phyloP scores from a whole-genome alignment of 345 rosid genomes.

The Eutrema japonicum region DNA sequence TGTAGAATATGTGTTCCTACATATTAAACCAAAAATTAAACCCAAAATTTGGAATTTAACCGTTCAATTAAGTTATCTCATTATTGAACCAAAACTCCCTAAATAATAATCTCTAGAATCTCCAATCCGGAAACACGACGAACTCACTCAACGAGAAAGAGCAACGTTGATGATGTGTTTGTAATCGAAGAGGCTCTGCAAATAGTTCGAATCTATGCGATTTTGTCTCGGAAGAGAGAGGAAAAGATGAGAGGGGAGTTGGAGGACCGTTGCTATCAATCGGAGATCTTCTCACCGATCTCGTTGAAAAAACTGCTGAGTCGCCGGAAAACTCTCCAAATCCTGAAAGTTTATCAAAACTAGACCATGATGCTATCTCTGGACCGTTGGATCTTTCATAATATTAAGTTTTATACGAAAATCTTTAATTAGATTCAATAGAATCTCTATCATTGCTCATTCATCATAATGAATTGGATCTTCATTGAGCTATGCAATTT shows the following conservation, averaged over 20 bases:
- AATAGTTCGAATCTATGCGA: too few relatives aligned
- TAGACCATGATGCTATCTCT: conserved; percentile 21
- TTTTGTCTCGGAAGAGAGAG: not conserved
- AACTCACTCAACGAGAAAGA: too few relatives aligned
- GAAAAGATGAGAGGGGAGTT: conserved; percentile 68
- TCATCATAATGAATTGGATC: not conserved
- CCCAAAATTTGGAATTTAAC: too few relatives aligned
- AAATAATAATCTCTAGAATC: too few relatives aligned
- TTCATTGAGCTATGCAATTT: not conserved
- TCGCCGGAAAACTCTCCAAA: conserved; percentile 22
- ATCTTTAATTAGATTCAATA: not conserved
- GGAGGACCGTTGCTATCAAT: conserved; percentile 85
- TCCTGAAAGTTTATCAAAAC: conserved; percentile 30
- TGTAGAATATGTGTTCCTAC: too few relatives aligned
- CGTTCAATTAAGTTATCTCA: too few relatives aligned
- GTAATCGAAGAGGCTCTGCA: too few relatives aligned
- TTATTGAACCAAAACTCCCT: too few relatives aligned
- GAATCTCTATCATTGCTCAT: not conserved
- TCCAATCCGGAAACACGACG: too few relatives aligned
- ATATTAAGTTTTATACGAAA: too few relatives aligned
- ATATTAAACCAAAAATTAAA: too few relatives aligned
- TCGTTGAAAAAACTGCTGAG: conserved; percentile 50
- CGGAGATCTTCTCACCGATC: conserved; percentile 81
- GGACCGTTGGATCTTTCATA: conserved; percentile 48
- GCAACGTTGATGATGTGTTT: too few relatives aligned